Evolutionary conservation across 495 filamentous ascomycete genomes (phyloP).

Genomic region (Lophiostoma macrostomum): DNA sequence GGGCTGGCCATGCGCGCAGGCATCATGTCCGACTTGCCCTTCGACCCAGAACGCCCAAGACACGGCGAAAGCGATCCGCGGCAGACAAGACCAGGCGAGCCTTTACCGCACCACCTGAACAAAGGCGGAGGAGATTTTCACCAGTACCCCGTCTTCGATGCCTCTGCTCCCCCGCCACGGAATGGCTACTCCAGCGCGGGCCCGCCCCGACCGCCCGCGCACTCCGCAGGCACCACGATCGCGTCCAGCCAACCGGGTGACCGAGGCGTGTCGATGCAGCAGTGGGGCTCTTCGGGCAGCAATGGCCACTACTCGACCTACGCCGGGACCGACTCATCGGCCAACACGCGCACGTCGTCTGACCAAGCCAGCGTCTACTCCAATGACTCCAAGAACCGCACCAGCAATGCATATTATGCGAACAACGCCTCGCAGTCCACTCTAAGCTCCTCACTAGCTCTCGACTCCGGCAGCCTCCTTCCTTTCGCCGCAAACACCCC

Average conservation of each 20-base stretch:
- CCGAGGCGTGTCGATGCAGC: constrained; percentile 64
- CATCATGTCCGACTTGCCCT: constrained; percentile 85
- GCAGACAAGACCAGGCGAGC: constrained; percentile 62
- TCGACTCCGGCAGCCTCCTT: constrained; percentile 31
- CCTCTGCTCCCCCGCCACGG: constrained; percentile 43
- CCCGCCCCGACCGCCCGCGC: constrained; percentile 68
- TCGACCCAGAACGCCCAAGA: constrained; percentile 58
- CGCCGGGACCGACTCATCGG: constrained; percentile 61
- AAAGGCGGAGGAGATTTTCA: constrained; percentile 77
- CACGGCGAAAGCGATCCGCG: constrained; percentile 38
- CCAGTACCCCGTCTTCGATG: constrained; percentile 79
- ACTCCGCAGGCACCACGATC: constrained; percentile 62
- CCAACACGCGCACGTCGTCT: constrained; percentile 66
- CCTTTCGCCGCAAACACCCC: constrained; percentile 20
- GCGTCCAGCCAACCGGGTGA: constrained; percentile 62
- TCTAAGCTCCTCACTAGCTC: constrained; percentile 33
- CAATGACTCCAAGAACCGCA: constrained; percentile 46
- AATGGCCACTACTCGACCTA: constrained; percentile 61
- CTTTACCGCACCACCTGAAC: constrained; percentile 76
- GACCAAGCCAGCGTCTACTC: constrained; percentile 66
- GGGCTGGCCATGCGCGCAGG: constrained; percentile 75
- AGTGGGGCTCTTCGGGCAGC: constrained; percentile 61
- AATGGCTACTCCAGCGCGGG: constrained; percentile 58
- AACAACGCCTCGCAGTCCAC: constrained; percentile 30
- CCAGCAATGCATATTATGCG: constrained; percentile 25